Percentiles rank a stretch among this genome's conserved stretches.
Conservation (phyloP, 176 grass and related monocot species). For the Rhipidocladum racemiflorum region DNA sequence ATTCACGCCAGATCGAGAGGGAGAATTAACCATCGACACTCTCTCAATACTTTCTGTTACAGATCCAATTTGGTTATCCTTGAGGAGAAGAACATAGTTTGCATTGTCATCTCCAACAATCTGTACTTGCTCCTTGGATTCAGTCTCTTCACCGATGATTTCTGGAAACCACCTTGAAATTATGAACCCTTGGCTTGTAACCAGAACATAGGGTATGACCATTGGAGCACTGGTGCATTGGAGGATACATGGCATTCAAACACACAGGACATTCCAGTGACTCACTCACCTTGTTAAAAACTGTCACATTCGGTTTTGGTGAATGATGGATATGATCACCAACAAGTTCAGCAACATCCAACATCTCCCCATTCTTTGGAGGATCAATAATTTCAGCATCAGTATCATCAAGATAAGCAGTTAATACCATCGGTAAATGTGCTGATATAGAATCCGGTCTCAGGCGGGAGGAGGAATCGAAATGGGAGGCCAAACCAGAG, state of each 20-base stretch:
- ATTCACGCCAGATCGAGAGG: too few species aligned
- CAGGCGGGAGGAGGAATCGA: background rate
- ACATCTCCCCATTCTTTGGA: slow-evolving; percentile 68
- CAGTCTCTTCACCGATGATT: too few species aligned
- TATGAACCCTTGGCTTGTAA: slow-evolving; percentile 91
- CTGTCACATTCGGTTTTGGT: slow-evolving; percentile 70
- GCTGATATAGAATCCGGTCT: slow-evolving; percentile 25
- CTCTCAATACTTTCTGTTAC: too few species aligned
- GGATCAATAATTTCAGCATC: slow-evolving; percentile 64
- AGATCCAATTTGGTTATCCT: too few species aligned
- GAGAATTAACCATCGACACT: too few species aligned
- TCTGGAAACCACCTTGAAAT: too few species aligned
- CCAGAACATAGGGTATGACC: slow-evolving; percentile 90
- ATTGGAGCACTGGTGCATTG: slow-evolving; percentile 97
- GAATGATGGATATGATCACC: slow-evolving; percentile 57
- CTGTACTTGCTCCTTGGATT: slow-evolving; percentile 79
- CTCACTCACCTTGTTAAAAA: slow-evolving; percentile 73
- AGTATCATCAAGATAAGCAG: slow-evolving; percentile 67
- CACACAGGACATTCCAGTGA: slow-evolving; percentile 94
- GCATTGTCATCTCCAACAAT: too few species aligned
- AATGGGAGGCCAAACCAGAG: slow-evolving; percentile 2
- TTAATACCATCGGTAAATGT: slow-evolving; percentile 55
- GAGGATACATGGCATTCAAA: slow-evolving; percentile 96
- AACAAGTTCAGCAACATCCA: slow-evolving; percentile 69
- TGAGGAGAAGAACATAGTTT: too few species aligned